Percentiles rank a stretch among this genome's conserved stretches.
Evolutionary conservation across 176 grass and related monocot genomes (phyloP).

Genomic region (Urochloa ruziziensis): DNA sequence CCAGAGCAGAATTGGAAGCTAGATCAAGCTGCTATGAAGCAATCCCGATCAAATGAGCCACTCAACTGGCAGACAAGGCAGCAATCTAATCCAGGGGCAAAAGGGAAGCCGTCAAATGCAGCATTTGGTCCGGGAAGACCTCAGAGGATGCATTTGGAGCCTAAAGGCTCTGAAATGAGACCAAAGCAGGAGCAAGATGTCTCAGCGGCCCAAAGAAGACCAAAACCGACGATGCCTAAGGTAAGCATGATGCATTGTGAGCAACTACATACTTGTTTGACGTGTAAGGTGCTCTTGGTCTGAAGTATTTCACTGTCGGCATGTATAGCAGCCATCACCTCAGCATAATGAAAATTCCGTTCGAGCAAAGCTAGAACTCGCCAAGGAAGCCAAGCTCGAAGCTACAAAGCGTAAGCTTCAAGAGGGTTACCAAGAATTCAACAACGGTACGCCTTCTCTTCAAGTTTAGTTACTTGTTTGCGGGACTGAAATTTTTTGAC

Average conservation of each 20-base stretch:
- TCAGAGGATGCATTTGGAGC: conserved; percentile 12
- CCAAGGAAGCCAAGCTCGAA: conserved; percentile 53
- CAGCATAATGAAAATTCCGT: conserved; percentile 2
- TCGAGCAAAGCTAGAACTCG: conserved; percentile 5
- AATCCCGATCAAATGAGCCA: conserved; percentile 8
- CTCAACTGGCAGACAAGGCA: conserved; percentile 18
- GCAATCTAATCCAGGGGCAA: neutral
- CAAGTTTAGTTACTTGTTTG: neutral
- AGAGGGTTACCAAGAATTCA: conserved; percentile 69
- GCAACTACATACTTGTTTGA: neutral
- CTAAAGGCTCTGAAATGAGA: neutral
- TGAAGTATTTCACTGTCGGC: conserved; percentile 6
- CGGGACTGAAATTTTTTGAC: neutral
- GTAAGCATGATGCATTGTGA: conserved; percentile 15
- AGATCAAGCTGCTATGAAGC: conserved; percentile 34
- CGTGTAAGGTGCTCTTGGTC: neutral
- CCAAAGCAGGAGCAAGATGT: neutral
- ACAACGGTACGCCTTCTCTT: conserved; percentile 23
- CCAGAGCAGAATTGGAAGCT: conserved; percentile 48
- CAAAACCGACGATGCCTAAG: conserved; percentile 19
- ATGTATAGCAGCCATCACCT: neutral
- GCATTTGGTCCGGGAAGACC: conserved; percentile 35
- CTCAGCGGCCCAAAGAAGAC: conserved; percentile 27
- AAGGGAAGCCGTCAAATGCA: conserved; percentile 30
- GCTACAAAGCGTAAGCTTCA: conserved; percentile 60